Evolutionary conservation across 805 yeast genomes (phyloP), one percentile per base, ranked within the genome.

Genomic region (Saccharomyces mikatae): DNA sequence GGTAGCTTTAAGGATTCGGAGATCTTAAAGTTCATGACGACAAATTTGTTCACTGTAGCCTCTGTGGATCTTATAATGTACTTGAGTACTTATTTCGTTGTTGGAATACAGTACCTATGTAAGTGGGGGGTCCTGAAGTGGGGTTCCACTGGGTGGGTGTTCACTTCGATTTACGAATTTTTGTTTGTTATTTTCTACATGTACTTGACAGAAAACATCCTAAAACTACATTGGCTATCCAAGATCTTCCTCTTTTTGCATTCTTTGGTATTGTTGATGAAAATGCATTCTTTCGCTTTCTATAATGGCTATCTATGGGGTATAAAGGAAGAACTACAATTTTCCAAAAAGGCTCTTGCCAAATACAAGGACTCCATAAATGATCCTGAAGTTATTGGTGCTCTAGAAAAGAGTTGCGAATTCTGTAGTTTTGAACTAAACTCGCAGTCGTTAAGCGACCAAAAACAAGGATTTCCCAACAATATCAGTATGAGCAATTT

Each of bases 201-300:
- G 47, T 70, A 74, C 58, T 75, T 81, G 63, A 81, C 94, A 3
- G 81, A 84, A 47, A 73, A 77, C 46, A 59, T 67, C 14, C 55
- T 70, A 47, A 58, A 62, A 21, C 87, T 79, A 62, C 90, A 95
- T 9, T 94, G 98, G 98, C 86, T 91, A 50, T 96, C 89, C 1
- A 83, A 84, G 64, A 91, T 91, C 48, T 92, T 89, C 64, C 72
- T 92, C 58, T 79, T 89, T 57, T 74, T 92, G 52, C 99, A 94
- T 66, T 81, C 89, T 17, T 74, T 89, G 50, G 98, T 94, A 1
- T 73, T 90, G 59, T 68, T 94, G 60, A 92, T 92, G 99, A 94
- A 92, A 67, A 85, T 86, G 82, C 98, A 94, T 68, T 90, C 97
- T 1, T 92, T 84, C 66, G 88, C 88, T 1, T 90, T 87, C 65